These are phyloP conservation scores for Fusarium sp. DNA, from an alignment of 2,329 filamentous ascomycete species.

Conservation along the genomic window DNA sequence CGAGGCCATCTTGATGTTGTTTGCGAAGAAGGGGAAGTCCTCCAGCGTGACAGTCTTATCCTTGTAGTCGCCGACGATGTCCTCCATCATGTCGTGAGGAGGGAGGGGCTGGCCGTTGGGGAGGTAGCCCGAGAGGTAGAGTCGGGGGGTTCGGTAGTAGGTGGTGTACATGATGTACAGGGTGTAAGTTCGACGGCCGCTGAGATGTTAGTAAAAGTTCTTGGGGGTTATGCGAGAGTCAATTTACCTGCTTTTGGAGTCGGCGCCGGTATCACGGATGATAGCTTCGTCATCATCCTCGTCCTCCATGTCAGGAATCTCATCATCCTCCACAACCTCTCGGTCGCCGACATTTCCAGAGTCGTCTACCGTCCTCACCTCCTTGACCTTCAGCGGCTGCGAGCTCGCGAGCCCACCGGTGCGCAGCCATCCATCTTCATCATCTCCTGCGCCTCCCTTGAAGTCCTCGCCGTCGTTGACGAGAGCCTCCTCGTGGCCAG, in stretches of 20 bases:
- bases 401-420: constrained; percentile 83
- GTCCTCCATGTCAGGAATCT: constrained; percentile 98
- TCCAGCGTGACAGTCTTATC: constrained; percentile 99
- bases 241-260: constrained; percentile 59
- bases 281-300: constrained; percentile 98
- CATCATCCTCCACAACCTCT: constrained; percentile 77
- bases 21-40: constrained; percentile 94
- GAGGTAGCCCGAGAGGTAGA: constrained; percentile 93
- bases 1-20: constrained; percentile 93
- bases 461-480: constrained; percentile 82
- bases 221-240: neutral
- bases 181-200: constrained; percentile 90
- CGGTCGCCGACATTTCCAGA: constrained; percentile 85
- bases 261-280: constrained; percentile 77
- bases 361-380: constrained; percentile 91
- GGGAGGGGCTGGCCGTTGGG: constrained; percentile 83
- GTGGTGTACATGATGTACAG: constrained; percentile 98
- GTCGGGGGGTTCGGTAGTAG: constrained; percentile 94
- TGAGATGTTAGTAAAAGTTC: constrained; percentile 50
- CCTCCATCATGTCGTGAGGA: constrained; percentile 92
- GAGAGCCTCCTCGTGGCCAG: constrained; percentile 86
- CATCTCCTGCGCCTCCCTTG: constrained; percentile 59
- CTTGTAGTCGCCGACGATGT: constrained; percentile 96
- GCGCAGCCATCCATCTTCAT: constrained; percentile 91
- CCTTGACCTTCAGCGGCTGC: constrained; percentile 79